These are phyloP conservation scores for Chytridium lagenaria DNA, from an alignment of 371 early-diverging fungal species.

Conservation along the genomic window DNA sequence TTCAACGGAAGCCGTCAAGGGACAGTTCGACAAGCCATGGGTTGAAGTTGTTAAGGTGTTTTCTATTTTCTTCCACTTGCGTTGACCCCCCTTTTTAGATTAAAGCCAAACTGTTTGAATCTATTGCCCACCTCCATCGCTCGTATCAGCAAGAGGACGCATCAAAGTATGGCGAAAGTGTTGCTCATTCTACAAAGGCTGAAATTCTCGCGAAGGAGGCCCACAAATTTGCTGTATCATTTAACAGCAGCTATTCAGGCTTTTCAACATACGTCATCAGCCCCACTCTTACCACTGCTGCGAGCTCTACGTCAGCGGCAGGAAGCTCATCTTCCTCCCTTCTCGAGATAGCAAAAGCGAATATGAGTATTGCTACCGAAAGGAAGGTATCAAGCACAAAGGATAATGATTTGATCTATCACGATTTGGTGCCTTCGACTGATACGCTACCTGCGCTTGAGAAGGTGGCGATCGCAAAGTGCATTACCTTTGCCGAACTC, in stretches of 20 bases:
- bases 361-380: conserved; percentile 66
- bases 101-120: conserved; percentile 85
- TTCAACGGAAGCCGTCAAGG: conserved; percentile 46
- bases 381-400: conserved; percentile 64
- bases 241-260: conserved; percentile 58
- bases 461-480: conserved; percentile 77
- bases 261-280: conserved; percentile 47
- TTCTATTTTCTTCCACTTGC: neutral
- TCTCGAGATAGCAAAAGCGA: conserved; percentile 68
- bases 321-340: conserved; percentile 63
- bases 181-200: conserved; percentile 77
- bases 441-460: conserved; percentile 82
- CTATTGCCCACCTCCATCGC: conserved; percentile 82
- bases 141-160: conserved; percentile 79
- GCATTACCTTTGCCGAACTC: conserved; percentile 76
- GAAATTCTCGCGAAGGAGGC: conserved; percentile 86
- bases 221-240: conserved; percentile 68
- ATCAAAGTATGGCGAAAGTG: conserved; percentile 83
- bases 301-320: conserved; percentile 23
- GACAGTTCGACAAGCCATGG: conserved; percentile 54
- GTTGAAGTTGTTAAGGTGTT: conserved; percentile 52
- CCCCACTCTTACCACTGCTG: conserved; percentile 36
- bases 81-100: conserved; percentile 48
- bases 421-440: conserved; percentile 82
- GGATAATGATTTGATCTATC: conserved; percentile 97